Percentiles rank a stretch among this genome's conserved stretches.
These are phyloP conservation scores for Phytophthora brassicae DNA, from an alignment of 352 stramenopile genomes.

Conservation along the genomic window DNA sequence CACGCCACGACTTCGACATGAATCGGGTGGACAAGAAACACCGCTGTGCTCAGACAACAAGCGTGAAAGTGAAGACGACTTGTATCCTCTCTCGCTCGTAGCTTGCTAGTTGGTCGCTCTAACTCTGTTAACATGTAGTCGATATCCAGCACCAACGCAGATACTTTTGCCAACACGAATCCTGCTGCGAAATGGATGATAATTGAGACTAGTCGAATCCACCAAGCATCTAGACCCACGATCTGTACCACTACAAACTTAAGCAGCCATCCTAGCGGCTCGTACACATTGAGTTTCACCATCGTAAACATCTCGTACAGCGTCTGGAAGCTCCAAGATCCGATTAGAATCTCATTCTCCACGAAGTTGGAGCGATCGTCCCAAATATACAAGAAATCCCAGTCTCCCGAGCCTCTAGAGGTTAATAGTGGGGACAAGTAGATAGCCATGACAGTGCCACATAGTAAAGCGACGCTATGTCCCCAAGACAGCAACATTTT, in stretches of 20 bases:
- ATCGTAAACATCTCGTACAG: conserved; percentile 44
- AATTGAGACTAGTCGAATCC: conserved; percentile 43
- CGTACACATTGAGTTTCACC: conserved; percentile 56
- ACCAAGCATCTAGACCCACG: conserved; percentile 34
- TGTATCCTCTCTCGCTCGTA: background rate
- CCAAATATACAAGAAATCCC: conserved; percentile 50
- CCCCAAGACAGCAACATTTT: conserved; percentile 4
- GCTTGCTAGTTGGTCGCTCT: background rate
- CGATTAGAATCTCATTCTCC: conserved; percentile 40
- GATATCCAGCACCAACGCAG: conserved; percentile 26
- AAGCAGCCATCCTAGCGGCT: conserved; percentile 57
- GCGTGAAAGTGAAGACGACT: conserved; percentile 12
- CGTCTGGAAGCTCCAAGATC: conserved; percentile 21
- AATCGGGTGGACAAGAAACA: conserved; percentile 58
- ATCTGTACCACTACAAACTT: conserved; percentile 43
- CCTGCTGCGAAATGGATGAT: conserved; percentile 39
- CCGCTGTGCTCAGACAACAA: conserved; percentile 37
- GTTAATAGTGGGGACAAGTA: conserved; percentile 11
- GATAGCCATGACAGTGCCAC: background rate
- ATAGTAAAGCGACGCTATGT: conserved; percentile 7
- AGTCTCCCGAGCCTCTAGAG: conserved; percentile 9
- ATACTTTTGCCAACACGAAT: conserved; percentile 22
- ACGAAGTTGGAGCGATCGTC: conserved; percentile 60
- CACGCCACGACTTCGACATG: conserved; percentile 67
- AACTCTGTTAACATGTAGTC: conserved; percentile 11